Evolutionary conservation across 805 yeast genomes (phyloP).

Genomic region (Kodamaea leandrae): DNA sequence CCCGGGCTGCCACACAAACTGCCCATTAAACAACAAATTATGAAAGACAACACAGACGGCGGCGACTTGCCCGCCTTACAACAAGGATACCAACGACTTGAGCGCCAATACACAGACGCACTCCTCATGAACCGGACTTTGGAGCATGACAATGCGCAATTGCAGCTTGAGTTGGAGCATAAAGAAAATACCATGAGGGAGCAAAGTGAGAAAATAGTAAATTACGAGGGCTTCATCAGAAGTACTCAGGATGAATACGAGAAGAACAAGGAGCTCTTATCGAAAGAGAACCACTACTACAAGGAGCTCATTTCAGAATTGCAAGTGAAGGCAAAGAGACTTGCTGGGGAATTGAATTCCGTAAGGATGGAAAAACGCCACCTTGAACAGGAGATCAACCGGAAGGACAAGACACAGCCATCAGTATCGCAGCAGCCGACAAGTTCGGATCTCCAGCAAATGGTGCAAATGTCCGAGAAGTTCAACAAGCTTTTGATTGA

Average conservation of each 20-base stretch:
- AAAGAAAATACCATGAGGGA: constrained; percentile 27
- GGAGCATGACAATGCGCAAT: constrained; percentile 26
- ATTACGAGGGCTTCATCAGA: constrained; percentile 28
- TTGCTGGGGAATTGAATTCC: constrained; percentile 18
- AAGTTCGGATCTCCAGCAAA: constrained; percentile 12
- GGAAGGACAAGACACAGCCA: neutral
- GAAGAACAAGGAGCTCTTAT: constrained; percentile 26
- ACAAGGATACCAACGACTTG: constrained; percentile 15
- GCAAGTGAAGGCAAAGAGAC: constrained; percentile 23
- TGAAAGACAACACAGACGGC: neutral
- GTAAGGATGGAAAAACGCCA: constrained; percentile 8
- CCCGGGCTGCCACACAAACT: neutral
- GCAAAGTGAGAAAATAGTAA: constrained; percentile 23
- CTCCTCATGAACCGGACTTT: constrained; percentile 25
- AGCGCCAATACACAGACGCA: constrained; percentile 31
- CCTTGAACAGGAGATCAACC: constrained; percentile 1
- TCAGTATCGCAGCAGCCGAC: neutral
- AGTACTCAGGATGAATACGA: constrained; percentile 28
- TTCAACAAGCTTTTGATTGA: constrained; percentile 33
- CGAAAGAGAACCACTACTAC: constrained; percentile 31
- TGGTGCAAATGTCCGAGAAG: constrained; percentile 21
- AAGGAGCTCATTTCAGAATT: constrained; percentile 33
- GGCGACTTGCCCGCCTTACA: constrained; percentile 10
- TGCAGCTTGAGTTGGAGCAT: constrained; percentile 29
- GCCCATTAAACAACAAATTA: neutral